Evolutionary conservation across 768 basidiomycete genomes (phyloP), one percentile per base, ranked within the genome.

Genomic region (Boletus reticuloceps): DNA sequence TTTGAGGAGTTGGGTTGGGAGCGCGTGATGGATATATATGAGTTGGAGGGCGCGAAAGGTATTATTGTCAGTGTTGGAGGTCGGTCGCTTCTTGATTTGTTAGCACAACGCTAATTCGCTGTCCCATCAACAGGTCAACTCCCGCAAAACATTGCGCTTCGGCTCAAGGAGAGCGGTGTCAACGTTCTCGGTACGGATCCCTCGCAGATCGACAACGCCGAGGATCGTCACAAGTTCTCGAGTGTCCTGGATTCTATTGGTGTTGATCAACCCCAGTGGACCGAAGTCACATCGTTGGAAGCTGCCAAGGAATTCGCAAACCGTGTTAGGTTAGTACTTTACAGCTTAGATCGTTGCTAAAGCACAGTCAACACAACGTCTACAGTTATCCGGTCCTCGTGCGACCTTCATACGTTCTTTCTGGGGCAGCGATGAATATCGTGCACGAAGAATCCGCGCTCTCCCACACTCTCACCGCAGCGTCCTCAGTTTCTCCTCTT

Each of bases 11-110:
- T 99, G 54, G 94, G 96, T 47, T 98, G 82, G 75, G 97, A 99
- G 74, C 85, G 96, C 40, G 95, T 99, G 59, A 98, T 99, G 96
- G 97, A 99, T 72, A 98, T 99, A 64, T 99, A 98, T 66, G 97
- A 99, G 71, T 75, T 98, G 56, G 97, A 99, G 69, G 81, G 83
- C 34, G 89, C 97, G 1, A 84, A 89, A 50, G 97, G 97, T 68
- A 93, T 96, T 47, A 83, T 99, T 59, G 96, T 99, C 69, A 94
- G 90, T 64, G 95, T 99, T 31, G 97, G 97, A 63, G 97, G 95
- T 91, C 64, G 64, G 87, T 70, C 6, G 5, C 41, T 32, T 27
- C 8, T 51, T 38, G 14, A 32, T 47, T 37, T 25, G 11, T 39
- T 10, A 2, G 14, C 14, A 36, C 7, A 31, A 25, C 17, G 22